Conservation (phyloP, 179 eudicot species). For the Silene vulgaris region DNA sequence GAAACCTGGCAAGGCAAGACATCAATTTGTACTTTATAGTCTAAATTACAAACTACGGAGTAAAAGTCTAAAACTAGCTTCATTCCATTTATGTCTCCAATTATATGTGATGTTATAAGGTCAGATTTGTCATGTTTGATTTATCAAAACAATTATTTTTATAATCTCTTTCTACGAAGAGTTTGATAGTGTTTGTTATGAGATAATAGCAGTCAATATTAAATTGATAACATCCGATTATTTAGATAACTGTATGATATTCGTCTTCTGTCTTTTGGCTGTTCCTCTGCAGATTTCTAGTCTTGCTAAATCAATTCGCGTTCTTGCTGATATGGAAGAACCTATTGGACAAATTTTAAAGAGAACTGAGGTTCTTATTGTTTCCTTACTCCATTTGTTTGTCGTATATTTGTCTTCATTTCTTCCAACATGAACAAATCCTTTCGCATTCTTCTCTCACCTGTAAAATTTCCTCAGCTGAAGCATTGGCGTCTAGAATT, state of each 20-base stretch:
- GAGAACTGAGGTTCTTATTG: slow-evolving; percentile 56
- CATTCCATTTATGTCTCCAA: neutral
- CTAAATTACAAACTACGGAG: neutral
- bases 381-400: neutral
- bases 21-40: neutral
- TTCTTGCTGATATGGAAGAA: slow-evolving; percentile 85
- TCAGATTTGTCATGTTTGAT: neutral
- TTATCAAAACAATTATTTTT: no score
- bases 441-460: neutral
- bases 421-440: neutral
- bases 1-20: slow-evolving; percentile 72
- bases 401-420: neutral
- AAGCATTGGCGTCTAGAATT: neutral
- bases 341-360: slow-evolving; percentile 69
- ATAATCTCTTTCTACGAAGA: no score
- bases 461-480: neutral
- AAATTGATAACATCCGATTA: neutral
- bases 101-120: neutral
- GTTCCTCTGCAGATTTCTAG: slow-evolving; percentile 43
- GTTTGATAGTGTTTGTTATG: no score
- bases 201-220: neutral
- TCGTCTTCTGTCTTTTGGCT: slow-evolving; percentile 4
- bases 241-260: no score
- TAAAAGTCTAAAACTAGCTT: neutral
- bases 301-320: slow-evolving; percentile 76